These are phyloP conservation scores for Penicillium oxalicum DNA, from an alignment of 2,329 filamentous ascomycete genomes.

Conservation along the genomic window DNA sequence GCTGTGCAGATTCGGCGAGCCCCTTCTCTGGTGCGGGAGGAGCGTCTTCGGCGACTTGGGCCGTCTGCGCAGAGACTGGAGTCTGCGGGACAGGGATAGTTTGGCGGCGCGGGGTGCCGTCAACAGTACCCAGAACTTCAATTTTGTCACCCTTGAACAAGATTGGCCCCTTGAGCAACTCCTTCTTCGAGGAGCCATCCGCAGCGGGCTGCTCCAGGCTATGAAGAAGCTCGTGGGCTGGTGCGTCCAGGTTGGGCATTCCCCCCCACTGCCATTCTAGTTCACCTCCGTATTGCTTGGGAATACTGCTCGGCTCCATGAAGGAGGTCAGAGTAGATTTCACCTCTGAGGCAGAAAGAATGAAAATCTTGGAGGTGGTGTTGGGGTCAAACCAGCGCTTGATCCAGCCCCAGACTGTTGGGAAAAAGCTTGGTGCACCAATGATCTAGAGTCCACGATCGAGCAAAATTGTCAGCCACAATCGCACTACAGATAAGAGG, in stretches of 20 bases:
- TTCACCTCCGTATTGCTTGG: constrained; percentile 81
- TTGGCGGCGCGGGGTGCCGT: constrained; percentile 27
- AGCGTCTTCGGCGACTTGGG: not conserved
- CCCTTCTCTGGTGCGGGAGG: not conserved
- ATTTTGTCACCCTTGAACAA: constrained; percentile 31
- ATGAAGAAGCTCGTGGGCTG: constrained; percentile 30
- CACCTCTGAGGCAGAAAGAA: constrained; percentile 68
- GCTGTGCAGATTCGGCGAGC: not conserved
- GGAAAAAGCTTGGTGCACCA: constrained; percentile 84
- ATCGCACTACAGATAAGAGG: no score
- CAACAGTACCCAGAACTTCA: constrained; percentile 30
- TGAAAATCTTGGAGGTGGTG: constrained; percentile 94
- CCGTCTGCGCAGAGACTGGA: not conserved
- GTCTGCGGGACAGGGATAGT: constrained; percentile 21
- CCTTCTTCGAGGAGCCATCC: constrained; percentile 22
- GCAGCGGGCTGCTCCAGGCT: constrained; percentile 24
- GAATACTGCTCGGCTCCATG: constrained; percentile 76
- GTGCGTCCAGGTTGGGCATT: constrained; percentile 62
- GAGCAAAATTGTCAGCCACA: not conserved
- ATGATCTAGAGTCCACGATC: constrained; percentile 55
- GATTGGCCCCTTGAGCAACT: constrained; percentile 32
- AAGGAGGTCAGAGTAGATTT: constrained; percentile 70
- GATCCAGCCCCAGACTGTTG: constrained; percentile 85
- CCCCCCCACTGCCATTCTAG: constrained; percentile 78
- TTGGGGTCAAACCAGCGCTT: constrained; percentile 94